phyloP scores from a whole-genome alignment of 805 yeast genomes.

The Lachancea fermentati region DNA sequence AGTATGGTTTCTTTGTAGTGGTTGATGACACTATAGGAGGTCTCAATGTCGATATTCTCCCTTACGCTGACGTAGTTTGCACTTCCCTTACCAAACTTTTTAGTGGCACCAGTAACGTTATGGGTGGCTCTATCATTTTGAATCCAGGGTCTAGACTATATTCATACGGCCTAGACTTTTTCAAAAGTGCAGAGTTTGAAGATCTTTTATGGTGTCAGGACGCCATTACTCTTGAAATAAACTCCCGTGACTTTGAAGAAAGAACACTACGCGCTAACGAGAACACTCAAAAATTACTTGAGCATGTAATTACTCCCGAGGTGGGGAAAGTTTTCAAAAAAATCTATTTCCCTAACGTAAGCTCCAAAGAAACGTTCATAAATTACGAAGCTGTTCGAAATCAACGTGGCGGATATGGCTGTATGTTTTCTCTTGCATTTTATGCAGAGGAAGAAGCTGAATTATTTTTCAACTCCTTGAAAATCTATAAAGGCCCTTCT shows the following conservation, averaged over 20 bases:
- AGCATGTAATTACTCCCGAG: slow-evolving; percentile 42
- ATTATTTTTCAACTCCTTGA: slow-evolving; percentile 59
- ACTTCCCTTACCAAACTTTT: slow-evolving; percentile 88
- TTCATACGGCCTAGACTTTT: slow-evolving; percentile 36
- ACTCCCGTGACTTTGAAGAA: slow-evolving; percentile 78
- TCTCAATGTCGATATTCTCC: slow-evolving; percentile 65
- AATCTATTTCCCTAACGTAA: slow-evolving; percentile 65
- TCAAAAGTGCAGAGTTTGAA: slow-evolving; percentile 47
- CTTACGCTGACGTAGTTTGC: slow-evolving; percentile 80
- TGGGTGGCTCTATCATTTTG: slow-evolving; percentile 85
- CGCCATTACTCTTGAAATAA: slow-evolving; percentile 85
- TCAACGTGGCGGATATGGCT: slow-evolving; percentile 79
- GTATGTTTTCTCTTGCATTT: slow-evolving; percentile 71
- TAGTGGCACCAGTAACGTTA: slow-evolving; percentile 90
- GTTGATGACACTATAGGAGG: slow-evolving; percentile 86
- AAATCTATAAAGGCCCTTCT: slow-evolving; percentile 69
- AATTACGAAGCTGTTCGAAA: slow-evolving; percentile 68
- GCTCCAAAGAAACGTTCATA: slow-evolving; percentile 40
- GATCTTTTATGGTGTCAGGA: slow-evolving; percentile 92
- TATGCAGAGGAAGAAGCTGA: slow-evolving; percentile 57
- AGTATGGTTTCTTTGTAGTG: slow-evolving; percentile 63
- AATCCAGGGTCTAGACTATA: slow-evolving; percentile 60
- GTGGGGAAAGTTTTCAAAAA: slow-evolving; percentile 45
- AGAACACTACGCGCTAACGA: slow-evolving; percentile 51
- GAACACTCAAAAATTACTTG: slow-evolving; percentile 49